A percentile compares a stretch with the other conserved stretches of the same genome.
Evolutionary conservation across 345 rosid species (phyloP).

Genomic region (Corchorus capsularis): DNA sequence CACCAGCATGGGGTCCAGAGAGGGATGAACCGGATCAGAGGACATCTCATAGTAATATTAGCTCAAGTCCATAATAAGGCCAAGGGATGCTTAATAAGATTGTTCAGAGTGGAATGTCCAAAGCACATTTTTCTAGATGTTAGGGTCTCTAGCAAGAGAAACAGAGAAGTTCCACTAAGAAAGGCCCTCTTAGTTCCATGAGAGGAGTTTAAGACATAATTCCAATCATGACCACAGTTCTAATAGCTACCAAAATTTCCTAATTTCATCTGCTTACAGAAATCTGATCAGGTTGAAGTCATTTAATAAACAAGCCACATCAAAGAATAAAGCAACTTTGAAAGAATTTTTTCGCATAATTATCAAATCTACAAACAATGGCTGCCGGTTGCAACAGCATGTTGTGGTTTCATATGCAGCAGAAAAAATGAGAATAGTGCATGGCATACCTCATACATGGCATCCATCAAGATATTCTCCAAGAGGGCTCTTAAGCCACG

Average conservation of each 20-base stretch:
- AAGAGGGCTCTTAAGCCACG: conserved; percentile 85
- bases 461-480: conserved; percentile 91
- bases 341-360: neutral
- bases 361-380: neutral
- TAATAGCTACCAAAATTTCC: neutral
- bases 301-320: neutral
- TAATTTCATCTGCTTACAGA: neutral
- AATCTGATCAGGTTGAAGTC: neutral
- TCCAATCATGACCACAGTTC: neutral
- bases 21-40: neutral
- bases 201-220: neutral
- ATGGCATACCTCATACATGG: conserved; percentile 90
- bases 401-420: neutral
- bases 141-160: neutral
- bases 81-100: conserved; percentile 11
- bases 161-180: neutral
- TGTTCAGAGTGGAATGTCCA: neutral
- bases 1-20: neutral
- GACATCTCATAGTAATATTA: neutral
- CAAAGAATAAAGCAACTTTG: neutral
- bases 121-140: neutral
- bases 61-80: conserved; percentile 1
- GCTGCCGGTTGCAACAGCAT: neutral
- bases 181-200: neutral
- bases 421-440: neutral